phyloP scores from a whole-genome alignment of 2,329 filamentous ascomycete species.

The Monilinia polystroma region DNA sequence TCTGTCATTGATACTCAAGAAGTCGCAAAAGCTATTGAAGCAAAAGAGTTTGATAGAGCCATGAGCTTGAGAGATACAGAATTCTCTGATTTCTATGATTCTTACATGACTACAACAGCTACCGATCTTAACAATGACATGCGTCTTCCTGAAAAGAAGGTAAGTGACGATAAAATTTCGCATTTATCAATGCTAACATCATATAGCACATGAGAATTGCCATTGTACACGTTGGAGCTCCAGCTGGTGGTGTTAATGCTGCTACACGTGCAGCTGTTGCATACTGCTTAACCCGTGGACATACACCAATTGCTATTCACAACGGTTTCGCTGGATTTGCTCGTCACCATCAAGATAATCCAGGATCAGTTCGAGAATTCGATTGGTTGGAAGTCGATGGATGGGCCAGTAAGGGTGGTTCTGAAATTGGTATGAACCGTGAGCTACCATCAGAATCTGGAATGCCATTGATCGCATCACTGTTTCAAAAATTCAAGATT shows the following conservation, averaged over 20 bases:
- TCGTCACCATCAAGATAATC: slow-evolving; percentile 82
- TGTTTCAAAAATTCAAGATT: slow-evolving; percentile 83
- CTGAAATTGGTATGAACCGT: slow-evolving; percentile 96
- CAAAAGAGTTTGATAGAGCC: slow-evolving; percentile 80
- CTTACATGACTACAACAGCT: slow-evolving; percentile 87
- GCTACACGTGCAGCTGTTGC: slow-evolving; percentile 90
- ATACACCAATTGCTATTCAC: slow-evolving; percentile 88
- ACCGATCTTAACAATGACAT: slow-evolving; percentile 68
- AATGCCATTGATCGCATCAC: slow-evolving; percentile 75
- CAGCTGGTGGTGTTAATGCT: slow-evolving; percentile 97
- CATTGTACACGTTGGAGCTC: slow-evolving; percentile 95
- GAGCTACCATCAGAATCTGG: slow-evolving; percentile 84
- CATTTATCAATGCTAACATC: slow-evolving; percentile 36
- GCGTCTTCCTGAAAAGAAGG: slow-evolving; percentile 68
- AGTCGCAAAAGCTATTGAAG: slow-evolving; percentile 77
- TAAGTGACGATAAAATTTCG: slow-evolving; percentile 43
- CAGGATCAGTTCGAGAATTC: slow-evolving; percentile 81
- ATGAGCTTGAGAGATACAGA: slow-evolving; percentile 90
- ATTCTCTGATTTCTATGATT: slow-evolving; percentile 87
- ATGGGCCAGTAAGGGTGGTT: slow-evolving; percentile 96
- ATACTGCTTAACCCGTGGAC: slow-evolving; percentile 88
- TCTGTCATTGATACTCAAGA: slow-evolving; percentile 84
- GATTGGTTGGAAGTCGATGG: slow-evolving; percentile 91
- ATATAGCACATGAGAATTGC: slow-evolving; percentile 81
- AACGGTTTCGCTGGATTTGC: slow-evolving; percentile 95